These are phyloP conservation scores for Camellia granthamiana DNA, from an alignment of 148 eudicot genomes.

Conservation along the genomic window DNA sequence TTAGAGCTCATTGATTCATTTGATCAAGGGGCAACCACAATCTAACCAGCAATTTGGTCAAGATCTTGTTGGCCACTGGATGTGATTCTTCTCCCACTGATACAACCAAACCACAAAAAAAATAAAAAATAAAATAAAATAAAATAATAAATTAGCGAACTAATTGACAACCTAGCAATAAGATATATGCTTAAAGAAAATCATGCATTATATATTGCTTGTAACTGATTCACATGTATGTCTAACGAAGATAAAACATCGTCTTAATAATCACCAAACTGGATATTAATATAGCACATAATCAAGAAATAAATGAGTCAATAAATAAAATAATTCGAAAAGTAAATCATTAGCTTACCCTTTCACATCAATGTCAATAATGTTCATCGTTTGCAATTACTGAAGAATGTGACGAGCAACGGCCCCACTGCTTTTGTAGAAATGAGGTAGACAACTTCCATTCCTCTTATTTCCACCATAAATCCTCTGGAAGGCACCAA, in stretches of 20 bases:
- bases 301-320: no score
- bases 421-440: slow-evolving; percentile 42
- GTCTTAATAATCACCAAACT: no score
- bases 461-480: slow-evolving; percentile 53
- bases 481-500: slow-evolving; percentile 39
- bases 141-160: no score
- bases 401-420: slow-evolving; percentile 43
- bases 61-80: slow-evolving; percentile 52
- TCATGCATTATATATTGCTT: not conserved
- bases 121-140: not conserved
- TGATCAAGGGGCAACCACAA: slow-evolving; percentile 26
- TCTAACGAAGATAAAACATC: no score
- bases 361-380: slow-evolving; percentile 33
- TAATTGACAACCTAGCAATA: not conserved
- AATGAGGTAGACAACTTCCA: slow-evolving; percentile 43
- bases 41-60: slow-evolving; percentile 56
- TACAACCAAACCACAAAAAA: not conserved
- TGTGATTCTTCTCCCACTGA: slow-evolving; percentile 51
- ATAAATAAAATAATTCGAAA: no score
- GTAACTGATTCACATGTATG: no score
- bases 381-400: slow-evolving; percentile 32
- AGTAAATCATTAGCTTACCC: slow-evolving; percentile 20
- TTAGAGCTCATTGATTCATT: not conserved
- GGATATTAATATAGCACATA: no score
- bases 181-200: not conserved